Percentiles rank a stretch among this genome's conserved stretches.
Conservation (phyloP, 73 alveolate genomes). For the Paramecium primaurelia region DNA sequence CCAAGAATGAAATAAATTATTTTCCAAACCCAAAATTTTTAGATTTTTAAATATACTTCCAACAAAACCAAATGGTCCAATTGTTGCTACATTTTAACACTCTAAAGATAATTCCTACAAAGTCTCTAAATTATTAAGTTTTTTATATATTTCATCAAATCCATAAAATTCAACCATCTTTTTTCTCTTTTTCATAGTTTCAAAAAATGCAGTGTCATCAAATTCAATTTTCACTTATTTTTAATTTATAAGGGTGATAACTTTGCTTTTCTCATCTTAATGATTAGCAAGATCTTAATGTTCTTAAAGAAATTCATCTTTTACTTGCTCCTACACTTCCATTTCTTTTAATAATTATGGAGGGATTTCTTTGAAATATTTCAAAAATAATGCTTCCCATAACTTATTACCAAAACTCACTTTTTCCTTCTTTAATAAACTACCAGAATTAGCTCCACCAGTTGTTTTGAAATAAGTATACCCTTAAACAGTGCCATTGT, state of each 20-base stretch:
- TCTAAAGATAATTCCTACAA: slow-evolving; percentile 47
- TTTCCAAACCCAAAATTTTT: slow-evolving; percentile 66
- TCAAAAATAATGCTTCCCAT: slow-evolving; percentile 47
- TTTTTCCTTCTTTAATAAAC: slow-evolving; percentile 48
- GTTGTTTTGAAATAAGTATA: slow-evolving; percentile 72
- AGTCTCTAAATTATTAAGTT: slow-evolving; percentile 21
- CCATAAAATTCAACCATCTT: slow-evolving; percentile 61
- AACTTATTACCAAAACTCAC: slow-evolving; percentile 47
- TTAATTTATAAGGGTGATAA: neutral
- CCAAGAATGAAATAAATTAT: slow-evolving; percentile 77
- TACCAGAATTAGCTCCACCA: slow-evolving; percentile 49
- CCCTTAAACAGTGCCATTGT: slow-evolving; percentile 93
- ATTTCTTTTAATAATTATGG: slow-evolving; percentile 39
- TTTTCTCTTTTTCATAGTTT: slow-evolving; percentile 55
- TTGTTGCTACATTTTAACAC: slow-evolving; percentile 39
- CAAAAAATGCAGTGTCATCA: slow-evolving; percentile 59
- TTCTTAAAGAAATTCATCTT: neutral
- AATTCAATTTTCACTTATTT: slow-evolving; percentile 52
- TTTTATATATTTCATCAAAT: slow-evolving; percentile 53
- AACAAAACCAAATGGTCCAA: slow-evolving; percentile 69
- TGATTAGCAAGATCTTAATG: neutral
- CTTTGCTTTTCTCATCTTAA: neutral
- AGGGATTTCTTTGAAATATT: slow-evolving; percentile 60
- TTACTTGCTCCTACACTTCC: neutral
- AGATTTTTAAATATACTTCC: slow-evolving; percentile 63